Conservation (phyloP, 2,329 filamentous ascomycete genomes). For the Hypoxylon sp. region DNA sequence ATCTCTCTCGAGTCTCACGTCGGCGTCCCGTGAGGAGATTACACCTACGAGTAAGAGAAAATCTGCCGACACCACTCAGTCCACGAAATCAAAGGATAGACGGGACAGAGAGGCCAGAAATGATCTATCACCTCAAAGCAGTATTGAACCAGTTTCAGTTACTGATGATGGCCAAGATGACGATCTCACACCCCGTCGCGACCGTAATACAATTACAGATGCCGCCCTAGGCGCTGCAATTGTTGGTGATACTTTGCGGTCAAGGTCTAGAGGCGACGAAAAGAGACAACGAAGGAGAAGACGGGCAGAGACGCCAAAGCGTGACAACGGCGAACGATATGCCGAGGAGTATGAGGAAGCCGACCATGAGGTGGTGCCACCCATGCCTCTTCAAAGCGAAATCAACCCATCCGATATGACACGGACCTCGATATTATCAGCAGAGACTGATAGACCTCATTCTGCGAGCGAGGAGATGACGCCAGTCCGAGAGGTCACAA, state of each 20-base stretch:
- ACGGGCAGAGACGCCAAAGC: slow-evolving; percentile 66
- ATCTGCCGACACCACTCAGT: slow-evolving; percentile 68
- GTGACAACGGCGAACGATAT: slow-evolving; percentile 62
- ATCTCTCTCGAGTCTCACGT: slow-evolving; percentile 72
- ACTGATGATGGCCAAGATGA: slow-evolving; percentile 60
- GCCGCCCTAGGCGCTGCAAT: slow-evolving; percentile 64
- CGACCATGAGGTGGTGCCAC: slow-evolving; percentile 74
- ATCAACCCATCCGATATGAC: slow-evolving; percentile 90
- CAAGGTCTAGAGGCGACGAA: slow-evolving; percentile 62
- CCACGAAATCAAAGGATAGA: slow-evolving; percentile 60
- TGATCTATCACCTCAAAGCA: slow-evolving; percentile 66
- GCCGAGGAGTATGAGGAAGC: slow-evolving; percentile 66
- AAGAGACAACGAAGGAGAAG: slow-evolving; percentile 68
- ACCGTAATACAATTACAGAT: slow-evolving; percentile 55
- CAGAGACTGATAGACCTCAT: slow-evolving; percentile 79
- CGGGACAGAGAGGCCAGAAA: slow-evolving; percentile 70
- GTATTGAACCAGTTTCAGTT: slow-evolving; percentile 65
- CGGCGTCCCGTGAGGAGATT: slow-evolving; percentile 67
- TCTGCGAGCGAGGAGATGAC: slow-evolving; percentile 75
- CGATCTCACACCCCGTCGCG: slow-evolving; percentile 62
- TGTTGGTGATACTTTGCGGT: slow-evolving; percentile 57
- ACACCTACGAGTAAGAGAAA: slow-evolving; percentile 68
- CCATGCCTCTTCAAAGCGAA: slow-evolving; percentile 90
- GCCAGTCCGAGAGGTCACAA: slow-evolving; percentile 74
- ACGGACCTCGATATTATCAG: slow-evolving; percentile 86